A percentile compares a stretch with the other conserved stretches of the same genome.
Evolutionary conservation across 2,329 filamentous ascomycete species (phyloP).

Genomic region (Sporothrix inflata): DNA sequence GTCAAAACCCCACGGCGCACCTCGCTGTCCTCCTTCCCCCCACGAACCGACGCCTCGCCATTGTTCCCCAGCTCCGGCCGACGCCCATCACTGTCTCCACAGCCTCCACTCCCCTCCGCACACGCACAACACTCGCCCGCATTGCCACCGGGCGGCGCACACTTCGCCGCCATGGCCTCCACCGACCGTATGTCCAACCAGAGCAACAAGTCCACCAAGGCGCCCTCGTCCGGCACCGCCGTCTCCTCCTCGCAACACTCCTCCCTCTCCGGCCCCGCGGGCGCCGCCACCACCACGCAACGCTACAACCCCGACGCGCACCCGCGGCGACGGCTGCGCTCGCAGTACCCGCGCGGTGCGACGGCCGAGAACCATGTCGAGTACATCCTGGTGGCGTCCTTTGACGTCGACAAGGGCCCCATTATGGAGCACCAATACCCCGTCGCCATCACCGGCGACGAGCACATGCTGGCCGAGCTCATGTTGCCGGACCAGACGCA

Average conservation of each 20-base stretch:
- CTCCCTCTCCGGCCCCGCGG: constrained; percentile 53
- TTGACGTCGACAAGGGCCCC: constrained; percentile 93
- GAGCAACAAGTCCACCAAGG: constrained; percentile 61
- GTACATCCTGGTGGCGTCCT: constrained; percentile 95
- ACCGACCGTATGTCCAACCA: constrained; percentile 61
- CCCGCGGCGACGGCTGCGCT: constrained; percentile 62
- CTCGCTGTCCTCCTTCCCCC: constrained; percentile 66
- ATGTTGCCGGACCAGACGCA: constrained; percentile 98
- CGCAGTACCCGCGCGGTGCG: constrained; percentile 71
- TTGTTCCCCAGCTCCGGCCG: constrained; percentile 54
- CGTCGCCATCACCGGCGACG: constrained; percentile 90
- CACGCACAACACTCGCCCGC: constrained; percentile 44
- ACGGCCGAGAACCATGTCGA: constrained; percentile 91
- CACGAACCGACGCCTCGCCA: constrained; percentile 55
- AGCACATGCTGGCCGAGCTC: constrained; percentile 96
- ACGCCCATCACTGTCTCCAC: constrained; percentile 59
- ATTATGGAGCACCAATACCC: constrained; percentile 99
- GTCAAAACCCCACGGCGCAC: constrained; percentile 52
- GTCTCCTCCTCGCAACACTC: constrained; percentile 62
- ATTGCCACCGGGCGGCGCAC: constrained; percentile 43
- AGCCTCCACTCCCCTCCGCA: constrained; percentile 43
- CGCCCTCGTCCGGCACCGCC: constrained; percentile 58
- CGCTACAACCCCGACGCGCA: constrained; percentile 56
- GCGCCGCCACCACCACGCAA: constrained; percentile 36
- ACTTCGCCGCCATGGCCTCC: constrained; percentile 47